A percentile compares a stretch with the other conserved stretches of the same genome.
phyloP scores from a whole-genome alignment of 805 yeast genomes.

The Schizosaccharomyces lindneri region DNA sequence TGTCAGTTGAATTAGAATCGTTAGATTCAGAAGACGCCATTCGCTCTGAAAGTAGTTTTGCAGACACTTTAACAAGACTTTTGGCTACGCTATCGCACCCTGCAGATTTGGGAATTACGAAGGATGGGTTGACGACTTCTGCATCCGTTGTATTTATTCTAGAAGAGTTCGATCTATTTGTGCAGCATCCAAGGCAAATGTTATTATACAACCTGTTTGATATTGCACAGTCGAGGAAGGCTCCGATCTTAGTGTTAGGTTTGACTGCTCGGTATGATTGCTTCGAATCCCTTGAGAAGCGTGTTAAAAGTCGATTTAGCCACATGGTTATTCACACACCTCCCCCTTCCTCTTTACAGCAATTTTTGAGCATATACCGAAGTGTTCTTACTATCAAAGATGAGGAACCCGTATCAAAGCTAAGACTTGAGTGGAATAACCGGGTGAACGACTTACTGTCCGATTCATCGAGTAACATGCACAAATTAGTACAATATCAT shows the following conservation, averaged over 20 bases:
- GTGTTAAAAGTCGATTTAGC: constrained; percentile 74
- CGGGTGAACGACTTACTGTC: neutral
- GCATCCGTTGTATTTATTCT: constrained; percentile 45
- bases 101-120: constrained; percentile 6
- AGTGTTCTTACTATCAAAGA: constrained; percentile 17
- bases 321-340: constrained; percentile 45
- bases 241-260: constrained; percentile 66
- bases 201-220: constrained; percentile 72
- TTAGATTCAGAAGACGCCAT: neutral
- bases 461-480: constrained; percentile 11
- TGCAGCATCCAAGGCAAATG: constrained; percentile 49
- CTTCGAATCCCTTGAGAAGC: constrained; percentile 62
- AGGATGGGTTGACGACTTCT: constrained; percentile 6
- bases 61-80: constrained; percentile 10
- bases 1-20: constrained; percentile 24
- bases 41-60: constrained; percentile 3
- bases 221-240: constrained; percentile 37
- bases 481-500: constrained; percentile 19
- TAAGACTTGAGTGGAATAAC: neutral
- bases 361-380: constrained; percentile 25
- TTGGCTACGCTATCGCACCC: constrained; percentile 11
- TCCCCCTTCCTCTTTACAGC: constrained; percentile 23
- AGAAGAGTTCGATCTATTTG: constrained; percentile 67
- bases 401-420: neutral
- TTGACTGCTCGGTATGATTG: constrained; percentile 44